phyloP scores from a whole-genome alignment of 2,329 filamentous ascomycete genomes.

The Colletotrichum kahawae region DNA sequence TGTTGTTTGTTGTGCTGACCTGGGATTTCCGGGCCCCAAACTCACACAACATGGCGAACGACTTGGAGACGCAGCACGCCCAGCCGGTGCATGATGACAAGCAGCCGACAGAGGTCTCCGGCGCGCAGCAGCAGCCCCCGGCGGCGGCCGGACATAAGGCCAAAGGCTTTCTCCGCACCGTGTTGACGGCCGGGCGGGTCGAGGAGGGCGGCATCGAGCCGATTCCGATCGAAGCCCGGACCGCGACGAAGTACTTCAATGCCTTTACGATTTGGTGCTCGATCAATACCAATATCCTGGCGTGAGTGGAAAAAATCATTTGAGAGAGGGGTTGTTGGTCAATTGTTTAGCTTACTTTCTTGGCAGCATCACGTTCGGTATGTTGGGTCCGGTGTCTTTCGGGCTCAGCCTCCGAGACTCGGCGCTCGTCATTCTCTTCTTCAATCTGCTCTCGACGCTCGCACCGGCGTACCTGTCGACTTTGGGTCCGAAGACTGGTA shows the following conservation, averaged over 20 bases:
- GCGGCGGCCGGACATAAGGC: neutral
- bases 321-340: neutral
- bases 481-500: constrained; percentile 47
- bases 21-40: neutral
- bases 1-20: neutral
- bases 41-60: neutral
- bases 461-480: constrained; percentile 45
- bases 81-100: neutral
- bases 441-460: constrained; percentile 44
- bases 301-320: constrained; percentile 24
- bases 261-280: constrained; percentile 36
- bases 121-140: neutral
- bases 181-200: constrained; percentile 25
- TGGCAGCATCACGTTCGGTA: constrained; percentile 44
- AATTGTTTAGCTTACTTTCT: neutral
- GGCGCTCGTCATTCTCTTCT: constrained; percentile 51
- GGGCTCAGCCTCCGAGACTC: constrained; percentile 47
- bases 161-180: neutral
- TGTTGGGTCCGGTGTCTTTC: constrained; percentile 47
- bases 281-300: constrained; percentile 34
- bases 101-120: neutral
- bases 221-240: constrained; percentile 32
- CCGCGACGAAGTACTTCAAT: constrained; percentile 33
- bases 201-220: constrained; percentile 34
- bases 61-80: constrained; percentile 2